Evolutionary conservation across 768 basidiomycete genomes (phyloP), one percentile per base, ranked within the genome.

Genomic region (Agrocybe chaxingu): DNA sequence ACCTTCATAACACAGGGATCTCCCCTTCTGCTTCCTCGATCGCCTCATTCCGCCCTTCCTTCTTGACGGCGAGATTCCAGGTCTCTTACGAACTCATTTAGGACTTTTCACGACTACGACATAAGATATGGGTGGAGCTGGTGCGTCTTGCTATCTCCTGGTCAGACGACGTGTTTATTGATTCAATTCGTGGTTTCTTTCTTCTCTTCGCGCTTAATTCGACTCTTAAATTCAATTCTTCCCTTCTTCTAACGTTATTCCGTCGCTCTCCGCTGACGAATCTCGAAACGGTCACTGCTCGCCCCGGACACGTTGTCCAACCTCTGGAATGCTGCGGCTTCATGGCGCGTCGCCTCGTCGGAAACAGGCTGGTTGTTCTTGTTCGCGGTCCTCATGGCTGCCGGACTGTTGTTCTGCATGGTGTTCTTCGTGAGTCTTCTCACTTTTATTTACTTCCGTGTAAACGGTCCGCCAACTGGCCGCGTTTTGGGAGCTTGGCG

Each of bases 391-490:
- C 85, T 98, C 48, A 85, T 92, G 84, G 89, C 94, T 59, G 96
- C 95, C 13, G 93, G 87, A 32, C 77, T 98, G 52, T 76, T 99
- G 53, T 99, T 99, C 76, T 97, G 94, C 60, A 94, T 94, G 89
- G 97, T 99, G 66, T 99, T 98, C 79, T 99, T 97, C 72, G 96
- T 98, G 62, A 70, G 92, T 87, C 12, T 38, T 37, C 41, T 42
- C 41, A 40, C 16, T 41, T 40, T 12, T 12, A 33, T 31, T 44
- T 29, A 37, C 46, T 35, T 47, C 24, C 24, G 24, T 24, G 24
- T 34, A 42, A 18, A 46, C 47, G 30, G 12, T 19, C 35, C 36
- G 18, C 43, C 8, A 29, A 4, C 24, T 16, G 13, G 19, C 29
- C n/a, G 19, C 10, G 24, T 16, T 19, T 12, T 36, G 10, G n/a